These are phyloP conservation scores for Trametes pubescens DNA, from an alignment of 1,284 basidiomycete genomes.

Conservation along the genomic window DNA sequence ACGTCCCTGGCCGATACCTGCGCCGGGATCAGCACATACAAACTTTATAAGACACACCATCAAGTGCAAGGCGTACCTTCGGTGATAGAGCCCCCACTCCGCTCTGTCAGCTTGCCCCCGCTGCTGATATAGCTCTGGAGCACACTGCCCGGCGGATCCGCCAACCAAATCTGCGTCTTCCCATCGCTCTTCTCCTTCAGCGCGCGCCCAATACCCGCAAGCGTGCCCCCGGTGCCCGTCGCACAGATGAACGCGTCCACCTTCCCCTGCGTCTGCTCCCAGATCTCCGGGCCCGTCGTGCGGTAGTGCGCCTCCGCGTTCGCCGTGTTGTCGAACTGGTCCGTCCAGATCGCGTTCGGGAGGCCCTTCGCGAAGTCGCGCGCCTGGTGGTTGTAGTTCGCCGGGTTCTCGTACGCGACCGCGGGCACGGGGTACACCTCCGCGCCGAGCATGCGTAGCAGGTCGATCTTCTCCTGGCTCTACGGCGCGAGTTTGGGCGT, in stretches of 20 bases:
- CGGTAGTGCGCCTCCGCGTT: conserved; percentile 91
- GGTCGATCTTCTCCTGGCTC: conserved; percentile 98
- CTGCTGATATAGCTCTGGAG: conserved; percentile 87
- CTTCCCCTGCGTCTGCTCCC: conserved; percentile 86
- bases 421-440: conserved; percentile 97
- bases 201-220: conserved; percentile 89
- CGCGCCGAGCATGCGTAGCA: conserved; percentile 95
- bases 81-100: conserved; percentile 92
- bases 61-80: conserved; percentile 69
- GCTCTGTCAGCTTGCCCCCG: conserved; percentile 82
- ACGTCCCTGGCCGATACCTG: conserved; percentile 97
- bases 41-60: background rate
- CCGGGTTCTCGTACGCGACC: conserved; percentile 94
- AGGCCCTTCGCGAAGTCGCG: conserved; percentile 84
- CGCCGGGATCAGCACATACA: conserved; percentile 1
- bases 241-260: conserved; percentile 93
- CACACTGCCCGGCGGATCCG: conserved; percentile 96
- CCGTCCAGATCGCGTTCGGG: conserved; percentile 98
- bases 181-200: conserved; percentile 88
- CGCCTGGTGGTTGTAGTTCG: conserved; percentile 99
- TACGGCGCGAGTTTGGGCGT: conserved; percentile 41
- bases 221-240: conserved; percentile 95
- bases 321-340: conserved; percentile 96
- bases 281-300: conserved; percentile 97
- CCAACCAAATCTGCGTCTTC: conserved; percentile 90